Conservation (phyloP, 1,284 basidiomycete genomes). For the Puccinia polysora region DNA sequence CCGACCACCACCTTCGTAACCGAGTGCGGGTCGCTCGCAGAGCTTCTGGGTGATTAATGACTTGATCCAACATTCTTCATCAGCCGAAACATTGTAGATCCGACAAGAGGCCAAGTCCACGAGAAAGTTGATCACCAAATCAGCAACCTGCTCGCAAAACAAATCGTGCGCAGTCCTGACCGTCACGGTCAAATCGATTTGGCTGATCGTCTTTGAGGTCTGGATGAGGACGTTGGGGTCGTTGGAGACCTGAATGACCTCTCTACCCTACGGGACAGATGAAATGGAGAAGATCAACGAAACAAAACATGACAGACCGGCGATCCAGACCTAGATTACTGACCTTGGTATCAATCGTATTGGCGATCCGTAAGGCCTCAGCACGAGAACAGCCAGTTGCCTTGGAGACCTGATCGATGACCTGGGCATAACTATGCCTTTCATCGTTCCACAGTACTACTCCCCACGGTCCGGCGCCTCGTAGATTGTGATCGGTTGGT, state of each 20-base stretch:
- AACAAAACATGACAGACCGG: conserved; percentile 9
- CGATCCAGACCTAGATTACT: conserved; percentile 44
- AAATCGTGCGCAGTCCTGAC: conserved; percentile 81
- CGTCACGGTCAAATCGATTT: conserved; percentile 87
- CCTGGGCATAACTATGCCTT: conserved; percentile 87
- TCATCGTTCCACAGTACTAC: conserved; percentile 96
- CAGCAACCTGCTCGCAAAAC: conserved; percentile 79
- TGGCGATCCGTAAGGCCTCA: conserved; percentile 65
- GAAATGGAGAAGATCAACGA: neutral
- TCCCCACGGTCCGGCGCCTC: conserved; percentile 66
- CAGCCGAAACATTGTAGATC: conserved; percentile 59
- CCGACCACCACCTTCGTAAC: conserved; percentile 36
- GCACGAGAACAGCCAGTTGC: conserved; percentile 62
- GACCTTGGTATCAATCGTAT: conserved; percentile 66
- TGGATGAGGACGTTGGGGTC: conserved; percentile 69
- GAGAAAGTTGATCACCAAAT: conserved; percentile 78
- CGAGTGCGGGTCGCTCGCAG: conserved; percentile 25
- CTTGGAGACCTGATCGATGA: conserved; percentile 72
- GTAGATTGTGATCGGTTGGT: conserved; percentile 27
- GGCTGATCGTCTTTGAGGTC: conserved; percentile 71
- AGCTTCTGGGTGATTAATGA: conserved; percentile 27
- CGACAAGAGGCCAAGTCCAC: conserved; percentile 69
- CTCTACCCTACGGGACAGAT: conserved; percentile 62
- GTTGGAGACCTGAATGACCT: conserved; percentile 72
- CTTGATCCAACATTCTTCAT: conserved; percentile 58